phyloP scores from a whole-genome alignment of 164 flowering plant genomes.

The Magnolia kwangsiensis region DNA sequence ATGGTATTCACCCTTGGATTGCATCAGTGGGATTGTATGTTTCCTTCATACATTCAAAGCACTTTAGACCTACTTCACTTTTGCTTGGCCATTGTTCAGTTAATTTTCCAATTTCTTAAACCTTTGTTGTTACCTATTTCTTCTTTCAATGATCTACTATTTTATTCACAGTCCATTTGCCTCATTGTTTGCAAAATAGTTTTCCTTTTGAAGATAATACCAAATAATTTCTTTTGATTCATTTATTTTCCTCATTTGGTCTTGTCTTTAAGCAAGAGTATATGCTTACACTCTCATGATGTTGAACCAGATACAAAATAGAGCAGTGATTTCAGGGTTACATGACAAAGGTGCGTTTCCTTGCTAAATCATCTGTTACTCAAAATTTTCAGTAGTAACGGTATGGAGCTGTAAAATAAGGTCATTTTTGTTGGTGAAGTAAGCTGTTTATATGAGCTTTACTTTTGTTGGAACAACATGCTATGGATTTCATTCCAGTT shows the following conservation, averaged over 20 bases:
- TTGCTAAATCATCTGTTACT: not conserved
- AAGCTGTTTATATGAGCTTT: not conserved
- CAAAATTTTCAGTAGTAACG: not conserved
- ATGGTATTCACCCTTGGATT: too few species aligned
- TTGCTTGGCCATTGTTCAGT: not conserved
- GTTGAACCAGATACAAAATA: conserved; percentile 59
- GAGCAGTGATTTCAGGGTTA: conserved; percentile 60
- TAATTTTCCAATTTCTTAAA: not conserved
- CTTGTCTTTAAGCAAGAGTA: not conserved
- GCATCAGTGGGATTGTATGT: not conserved
- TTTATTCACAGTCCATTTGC: not conserved
- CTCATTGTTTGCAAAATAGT: not conserved
- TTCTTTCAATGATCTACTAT: too few species aligned
- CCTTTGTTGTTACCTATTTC: not conserved
- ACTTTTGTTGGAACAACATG: not conserved
- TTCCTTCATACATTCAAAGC: not conserved
- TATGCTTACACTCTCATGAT: not conserved
- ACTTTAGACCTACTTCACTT: not conserved
- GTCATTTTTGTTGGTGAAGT: not conserved
- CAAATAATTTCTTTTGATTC: not conserved
- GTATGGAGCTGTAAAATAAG: too few species aligned
- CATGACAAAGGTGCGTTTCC: conserved; percentile 81
- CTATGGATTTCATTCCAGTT: not conserved
- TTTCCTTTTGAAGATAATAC: not conserved
- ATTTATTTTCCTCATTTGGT: not conserved